Base-by-base conservation (phyloP, 768 basidiomycete species). In the Xanthoconium purpureum region DNA sequence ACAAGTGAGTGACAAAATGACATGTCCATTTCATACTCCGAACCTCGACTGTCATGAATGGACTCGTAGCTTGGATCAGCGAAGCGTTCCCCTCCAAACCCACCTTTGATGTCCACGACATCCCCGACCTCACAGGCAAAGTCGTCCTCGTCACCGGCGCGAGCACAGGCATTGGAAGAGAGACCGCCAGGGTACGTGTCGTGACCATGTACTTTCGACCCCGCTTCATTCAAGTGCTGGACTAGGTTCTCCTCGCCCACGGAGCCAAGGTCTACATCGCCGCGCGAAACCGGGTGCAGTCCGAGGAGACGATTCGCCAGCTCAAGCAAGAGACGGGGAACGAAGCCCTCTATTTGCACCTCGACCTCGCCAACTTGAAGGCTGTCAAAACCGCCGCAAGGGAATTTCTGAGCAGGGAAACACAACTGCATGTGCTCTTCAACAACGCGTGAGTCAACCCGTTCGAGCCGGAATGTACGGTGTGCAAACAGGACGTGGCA, bases 371-470 rank as follows among this genome's bases (percentile, higher is more conserved):
- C 9, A 60, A 77, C 54, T 59, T 80, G 20, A 57, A 58, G 38
- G 45, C 62, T 6, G 62, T 78, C 44, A 73, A 73, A 45, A 46
- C 59, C 0, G 71, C 76, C 18, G 77, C 73, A 1, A 66, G 74
- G 49, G 67, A 67, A 33, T 78, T 73, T 44, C 33, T 48, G 42
- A 57, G 76, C 36, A 77, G 76, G 56, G 81, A 84, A 58, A 70
- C 57, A 2, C 66, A 72, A 52, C 66, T 84, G 14, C 71, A 84
- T 50, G 71, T 80, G 6, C 67, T 84, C 9, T 76, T 79, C 66
- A 81, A 82, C 55, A 82, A 78, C 43, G 81, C 74, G 79, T 81
- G 47, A 50, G 80, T 45, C 6, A 18, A 7, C n/a, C n/a, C 20
- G 5, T 32, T 47, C 2, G n/a, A 8, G n/a, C 11, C 20, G n/a